Evolutionary conservation across 257 asterid species (phyloP).

Genomic region (Solanum bulbocastanum): DNA sequence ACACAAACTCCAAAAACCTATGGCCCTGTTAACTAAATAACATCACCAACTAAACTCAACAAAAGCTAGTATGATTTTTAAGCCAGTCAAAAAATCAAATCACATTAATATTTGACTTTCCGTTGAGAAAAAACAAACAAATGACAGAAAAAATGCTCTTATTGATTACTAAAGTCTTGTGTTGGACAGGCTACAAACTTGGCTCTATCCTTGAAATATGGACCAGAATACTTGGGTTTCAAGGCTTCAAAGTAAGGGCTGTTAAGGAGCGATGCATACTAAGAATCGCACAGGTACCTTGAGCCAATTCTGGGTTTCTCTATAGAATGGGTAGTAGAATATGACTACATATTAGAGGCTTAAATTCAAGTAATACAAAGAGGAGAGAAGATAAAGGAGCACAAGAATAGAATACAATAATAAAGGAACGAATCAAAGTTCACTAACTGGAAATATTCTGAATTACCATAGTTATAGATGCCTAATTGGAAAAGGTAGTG

Average conservation of each 20-base stretch:
- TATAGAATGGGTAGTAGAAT: background rate
- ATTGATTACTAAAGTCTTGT: too few relatives aligned
- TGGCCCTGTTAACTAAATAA: background rate
- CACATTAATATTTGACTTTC: background rate
- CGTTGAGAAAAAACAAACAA: background rate
- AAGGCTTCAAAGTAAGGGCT: background rate
- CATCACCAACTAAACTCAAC: background rate
- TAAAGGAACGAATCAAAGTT: background rate
- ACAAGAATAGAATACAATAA: background rate
- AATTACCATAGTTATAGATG: background rate
- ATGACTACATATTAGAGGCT: background rate
- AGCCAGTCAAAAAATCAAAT: background rate
- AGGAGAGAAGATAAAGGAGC: background rate
- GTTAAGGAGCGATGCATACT: background rate
- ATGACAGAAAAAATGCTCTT: background rate
- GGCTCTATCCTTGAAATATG: background rate
- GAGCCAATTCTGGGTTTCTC: background rate
- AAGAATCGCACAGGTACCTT: background rate
- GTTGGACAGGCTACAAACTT: background rate
- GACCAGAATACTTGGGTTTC: background rate
- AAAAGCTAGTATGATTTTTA: background rate
- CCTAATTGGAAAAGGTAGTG: background rate
- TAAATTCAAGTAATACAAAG: background rate
- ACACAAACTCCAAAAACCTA: constrained; percentile 10
- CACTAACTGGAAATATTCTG: background rate